phyloP scores from a whole-genome alignment of 1,284 basidiomycete species.

The Puccinia novopanici region DNA sequence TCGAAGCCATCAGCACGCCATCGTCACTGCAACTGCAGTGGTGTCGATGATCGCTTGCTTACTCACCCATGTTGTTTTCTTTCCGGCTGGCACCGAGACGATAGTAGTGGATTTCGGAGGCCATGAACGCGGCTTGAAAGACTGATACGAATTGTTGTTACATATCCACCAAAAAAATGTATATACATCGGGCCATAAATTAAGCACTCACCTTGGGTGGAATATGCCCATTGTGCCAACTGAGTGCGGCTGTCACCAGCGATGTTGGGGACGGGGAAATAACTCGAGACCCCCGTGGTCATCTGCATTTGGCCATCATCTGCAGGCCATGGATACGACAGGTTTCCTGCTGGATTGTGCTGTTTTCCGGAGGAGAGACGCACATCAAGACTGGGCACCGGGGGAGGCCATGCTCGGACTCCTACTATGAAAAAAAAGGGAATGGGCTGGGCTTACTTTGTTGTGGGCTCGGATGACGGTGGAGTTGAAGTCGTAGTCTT shows the following conservation, averaged over 20 bases:
- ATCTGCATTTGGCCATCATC: conserved; percentile 54
- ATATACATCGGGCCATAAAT: too few relatives aligned
- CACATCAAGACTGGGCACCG: too few relatives aligned
- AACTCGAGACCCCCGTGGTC: conserved; percentile 51
- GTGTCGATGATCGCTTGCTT: conserved; percentile 52
- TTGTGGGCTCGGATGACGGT: conserved; percentile 67
- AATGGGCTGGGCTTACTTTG: conserved; percentile 61
- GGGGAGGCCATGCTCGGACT: too few relatives aligned
- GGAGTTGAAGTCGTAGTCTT: conserved; percentile 68
- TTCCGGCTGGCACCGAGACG: conserved; percentile 65
- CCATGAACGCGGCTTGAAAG: conserved; percentile 66
- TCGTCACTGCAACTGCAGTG: background rate
- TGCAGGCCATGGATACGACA: conserved; percentile 55
- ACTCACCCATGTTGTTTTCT: conserved; percentile 67
- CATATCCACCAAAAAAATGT: too few relatives aligned
- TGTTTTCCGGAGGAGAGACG: conserved; percentile 8
- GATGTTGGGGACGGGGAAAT: conserved; percentile 50
- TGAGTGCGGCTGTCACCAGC: conserved; percentile 21
- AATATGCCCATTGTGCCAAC: conserved; percentile 52
- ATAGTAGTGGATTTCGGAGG: conserved; percentile 68
- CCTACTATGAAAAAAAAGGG: background rate
- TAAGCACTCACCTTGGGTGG: conserved; percentile 55
- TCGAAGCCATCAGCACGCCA: too few relatives aligned
- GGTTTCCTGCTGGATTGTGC: conserved; percentile 54
- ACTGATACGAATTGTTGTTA: conserved; percentile 59